Evolutionary conservation across 2,329 filamentous ascomycete species (phyloP), one percentile per base, ranked within the genome.

Genomic region (Graphilbum ipis-grandicollis): DNA sequence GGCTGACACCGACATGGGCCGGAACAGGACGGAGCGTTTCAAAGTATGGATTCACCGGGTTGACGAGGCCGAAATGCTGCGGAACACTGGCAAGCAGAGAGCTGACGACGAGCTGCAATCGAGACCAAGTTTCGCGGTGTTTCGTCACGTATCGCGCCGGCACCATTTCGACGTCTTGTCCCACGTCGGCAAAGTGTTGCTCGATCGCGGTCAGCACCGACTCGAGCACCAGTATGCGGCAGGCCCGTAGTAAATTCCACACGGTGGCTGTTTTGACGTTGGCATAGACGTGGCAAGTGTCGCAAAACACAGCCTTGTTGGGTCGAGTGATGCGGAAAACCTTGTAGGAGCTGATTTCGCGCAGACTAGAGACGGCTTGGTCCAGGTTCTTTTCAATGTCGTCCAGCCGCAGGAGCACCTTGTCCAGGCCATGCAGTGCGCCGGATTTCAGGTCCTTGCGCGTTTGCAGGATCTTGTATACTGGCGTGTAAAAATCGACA

Each of bases 21-120:
- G 41, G 39, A 25, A 39, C 19, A 1, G 42, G 35, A 19, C 37
- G 38, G 12, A 46, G 43, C 22, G 41, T 42, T 29, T 47, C 47
- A 21, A 50, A 46, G 31, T 46, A 49, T 15, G 55, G 50, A 41
- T 59, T 57, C 34, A 49, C 50, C 10, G 58, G 54, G 39, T 53
- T 59, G 33, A 67, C 53, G n/a, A 65, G 50, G 23, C 62, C 63
- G 31, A 66, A 60, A 43, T 66, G 58, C 44, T 67, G 63, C 1
- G 64, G 64, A 2, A 66, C 56, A 36, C 57, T 65, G 32, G 62
- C 60, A 30, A 59, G 50, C 33, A 66, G 57, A 21, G 57, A 57
- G 31, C 57, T 50, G 36, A 57, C 52, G 19, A 66, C 50, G 35
- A 52, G 52, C 35, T 56, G 50, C 22, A 66, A 50, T 38, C 57